These are phyloP conservation scores for Pichia heedii DNA, from an alignment of 805 yeast genomes.

Conservation along the genomic window DNA sequence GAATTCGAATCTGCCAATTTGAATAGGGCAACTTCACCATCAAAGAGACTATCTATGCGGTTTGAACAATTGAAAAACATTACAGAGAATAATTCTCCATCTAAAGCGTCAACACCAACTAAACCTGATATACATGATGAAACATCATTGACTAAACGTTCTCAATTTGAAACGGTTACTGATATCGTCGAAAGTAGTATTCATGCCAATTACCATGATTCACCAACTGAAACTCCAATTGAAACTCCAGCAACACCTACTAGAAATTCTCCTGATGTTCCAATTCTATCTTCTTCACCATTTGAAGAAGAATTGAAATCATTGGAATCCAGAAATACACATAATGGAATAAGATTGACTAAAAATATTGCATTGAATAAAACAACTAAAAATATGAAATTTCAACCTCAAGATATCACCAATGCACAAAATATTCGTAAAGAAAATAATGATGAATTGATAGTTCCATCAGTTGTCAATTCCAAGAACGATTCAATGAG, in stretches of 20 bases:
- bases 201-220: neutral
- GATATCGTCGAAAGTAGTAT: neutral
- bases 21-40: conserved; percentile 7
- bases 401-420: conserved; percentile 10
- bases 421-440: no score
- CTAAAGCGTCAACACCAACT: neutral
- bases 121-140: neutral
- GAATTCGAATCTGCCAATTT: conserved; percentile 26
- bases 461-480: no score
- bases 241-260: conserved; percentile 15
- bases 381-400: conserved; percentile 10
- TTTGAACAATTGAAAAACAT: neutral
- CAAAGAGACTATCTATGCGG: conserved; percentile 8
- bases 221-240: conserved; percentile 24
- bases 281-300: neutral
- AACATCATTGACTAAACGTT: neutral
- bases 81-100: neutral
- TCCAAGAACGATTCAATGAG: no score
- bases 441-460: no score
- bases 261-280: neutral
- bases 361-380: conserved; percentile 23
- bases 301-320: neutral
- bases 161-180: neutral
- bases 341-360: conserved; percentile 13
- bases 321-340: neutral